A percentile compares a stretch with the other conserved stretches of the same genome.
These are phyloP conservation scores for Trichoderma simmonsii DNA, from an alignment of 2,329 filamentous ascomycete genomes.

Conservation along the genomic window DNA sequence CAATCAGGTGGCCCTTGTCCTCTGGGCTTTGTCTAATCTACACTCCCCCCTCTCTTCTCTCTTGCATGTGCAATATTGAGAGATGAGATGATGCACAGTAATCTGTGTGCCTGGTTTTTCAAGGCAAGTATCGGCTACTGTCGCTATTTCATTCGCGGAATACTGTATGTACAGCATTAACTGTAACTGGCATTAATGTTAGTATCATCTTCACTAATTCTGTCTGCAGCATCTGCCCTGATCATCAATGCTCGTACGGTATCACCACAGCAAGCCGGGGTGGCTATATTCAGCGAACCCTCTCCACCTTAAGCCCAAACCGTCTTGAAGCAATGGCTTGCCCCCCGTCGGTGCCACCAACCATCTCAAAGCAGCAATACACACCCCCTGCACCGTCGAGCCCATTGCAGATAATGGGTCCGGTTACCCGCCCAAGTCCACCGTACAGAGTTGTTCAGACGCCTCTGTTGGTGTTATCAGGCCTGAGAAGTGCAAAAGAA, in stretches of 20 bases:
- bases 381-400: neutral
- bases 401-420: neutral
- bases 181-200: neutral
- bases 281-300: neutral
- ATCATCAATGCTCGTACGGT: neutral
- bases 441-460: constrained; percentile 7
- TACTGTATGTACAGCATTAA: neutral
- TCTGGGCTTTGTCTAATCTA: neutral
- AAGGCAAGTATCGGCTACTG: neutral
- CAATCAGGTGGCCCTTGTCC: neutral
- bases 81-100: neutral
- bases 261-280: neutral
- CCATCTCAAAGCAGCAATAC: neutral
- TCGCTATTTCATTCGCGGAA: neutral
- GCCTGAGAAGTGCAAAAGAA: constrained; percentile 3
- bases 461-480: constrained; percentile 7
- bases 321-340: neutral
- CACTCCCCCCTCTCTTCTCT: neutral
- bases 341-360: neutral
- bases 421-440: neutral
- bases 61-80: neutral
- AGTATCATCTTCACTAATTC: neutral
- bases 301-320: neutral
- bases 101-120: neutral
- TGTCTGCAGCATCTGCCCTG: neutral